A percentile compares a stretch with the other conserved stretches of the same genome.
Conservation (phyloP, 2,329 filamentous ascomycete species). For the Claviceps sp. region DNA sequence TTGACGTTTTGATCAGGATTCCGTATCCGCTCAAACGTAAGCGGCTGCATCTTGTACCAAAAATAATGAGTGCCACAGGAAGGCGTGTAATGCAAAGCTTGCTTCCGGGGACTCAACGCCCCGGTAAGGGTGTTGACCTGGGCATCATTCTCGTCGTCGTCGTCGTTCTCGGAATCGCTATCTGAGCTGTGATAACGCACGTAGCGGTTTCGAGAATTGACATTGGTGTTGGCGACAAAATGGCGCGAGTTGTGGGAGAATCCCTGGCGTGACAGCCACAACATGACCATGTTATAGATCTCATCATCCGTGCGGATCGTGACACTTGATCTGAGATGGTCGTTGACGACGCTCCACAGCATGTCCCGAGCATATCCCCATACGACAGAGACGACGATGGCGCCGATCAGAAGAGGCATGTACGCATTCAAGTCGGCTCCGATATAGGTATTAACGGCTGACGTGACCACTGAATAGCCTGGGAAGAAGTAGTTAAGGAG, state of each 20-base stretch:
- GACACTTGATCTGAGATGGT: constrained; percentile 50
- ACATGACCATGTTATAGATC: constrained; percentile 60
- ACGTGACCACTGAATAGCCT: constrained; percentile 46
- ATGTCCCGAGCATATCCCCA: constrained; percentile 39
- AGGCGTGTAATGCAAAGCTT: constrained; percentile 48
- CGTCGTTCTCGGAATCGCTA: constrained; percentile 21
- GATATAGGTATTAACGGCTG: constrained; percentile 39
- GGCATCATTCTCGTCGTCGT: constrained; percentile 28
- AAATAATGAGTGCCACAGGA: constrained; percentile 55
- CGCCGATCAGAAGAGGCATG: constrained; percentile 40
- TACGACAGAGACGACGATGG: constrained; percentile 34
- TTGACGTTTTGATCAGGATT: constrained; percentile 27
- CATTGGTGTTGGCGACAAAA: constrained; percentile 51
- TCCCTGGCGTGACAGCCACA: constrained; percentile 49
- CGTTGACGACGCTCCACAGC: constrained; percentile 32
- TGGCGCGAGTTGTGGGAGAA: constrained; percentile 46
- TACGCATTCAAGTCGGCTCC: constrained; percentile 50
- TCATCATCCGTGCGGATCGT: constrained; percentile 58
- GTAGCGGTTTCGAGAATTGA: constrained; percentile 39
- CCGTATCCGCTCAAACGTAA: constrained; percentile 42
- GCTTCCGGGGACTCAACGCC: constrained; percentile 23
- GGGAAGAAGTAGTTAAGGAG: constrained; percentile 53
- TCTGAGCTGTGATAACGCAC: constrained; percentile 32
- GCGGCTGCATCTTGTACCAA: constrained; percentile 45
- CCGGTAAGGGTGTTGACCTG: constrained; percentile 13